Base-by-base conservation (phyloP, 768 basidiomycete genomes). In the Agaricus subrufescens region DNA sequence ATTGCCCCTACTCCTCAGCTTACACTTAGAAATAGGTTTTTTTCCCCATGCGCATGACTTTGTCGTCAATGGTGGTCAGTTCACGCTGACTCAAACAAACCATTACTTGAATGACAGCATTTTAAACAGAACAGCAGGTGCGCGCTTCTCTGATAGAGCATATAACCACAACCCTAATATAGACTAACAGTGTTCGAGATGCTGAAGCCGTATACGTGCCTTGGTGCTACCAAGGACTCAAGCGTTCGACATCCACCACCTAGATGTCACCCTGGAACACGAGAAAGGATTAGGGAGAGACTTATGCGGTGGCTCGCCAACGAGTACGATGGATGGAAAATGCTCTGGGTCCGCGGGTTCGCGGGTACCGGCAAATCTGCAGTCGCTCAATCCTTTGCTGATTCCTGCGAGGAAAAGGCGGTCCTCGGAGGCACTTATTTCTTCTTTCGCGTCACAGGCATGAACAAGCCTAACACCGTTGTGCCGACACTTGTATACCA, bases 331-430 rank as follows among this genome's bases (percentile, higher is more conserved):
- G 39, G 43, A n/a, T 42, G 34, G 51, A 50, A 58, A 15, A 39
- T 52, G n/a, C 29, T 48, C 27, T 58, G 57, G 57, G 39, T 58
- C 9, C 46, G 23, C 29, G 57, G 57, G 2, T 38, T 46, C 31
- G 57, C 57, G 2, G 57, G 57, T 9, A 58, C 57, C 9, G 57
- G 57, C 0, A 58, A 58, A 38, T 53, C 57, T 11, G 52, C 57
- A 12, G 44, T 58, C 15, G 45, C 57, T 3, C 46, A 53, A 47
- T 48, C 51, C 0, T 49, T 58, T 40, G 52, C 46, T 30, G 40
- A 46, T 9, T 39, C 37, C 8, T 46, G 46, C 2, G 19, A 15
- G 12, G 9, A 43, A 15, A 9, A 29, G 15, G 23, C 38, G 3
- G 19, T 23, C 2, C 38, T 58, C 1, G 52, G 51, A 11, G 57